Evolutionary conservation across 2,329 filamentous ascomycete species (phyloP).

Genomic region (Paecilomyces niveus): DNA sequence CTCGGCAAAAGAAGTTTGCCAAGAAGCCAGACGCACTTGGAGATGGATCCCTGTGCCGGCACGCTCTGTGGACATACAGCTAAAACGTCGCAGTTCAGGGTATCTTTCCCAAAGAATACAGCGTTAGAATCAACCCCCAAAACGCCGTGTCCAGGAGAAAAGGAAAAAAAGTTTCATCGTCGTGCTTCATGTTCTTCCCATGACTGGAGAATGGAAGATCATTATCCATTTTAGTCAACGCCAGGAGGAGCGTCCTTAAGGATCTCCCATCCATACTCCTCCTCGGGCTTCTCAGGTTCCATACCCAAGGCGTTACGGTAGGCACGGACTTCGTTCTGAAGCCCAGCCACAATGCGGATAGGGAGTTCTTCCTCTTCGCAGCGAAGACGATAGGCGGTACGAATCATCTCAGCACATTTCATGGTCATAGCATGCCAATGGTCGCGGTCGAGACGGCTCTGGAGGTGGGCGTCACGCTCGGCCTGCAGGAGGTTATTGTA

Average conservation of each 20-base stretch:
- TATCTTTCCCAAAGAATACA: constrained; percentile 16
- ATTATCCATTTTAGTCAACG: constrained; percentile 16
- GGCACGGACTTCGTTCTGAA: constrained; percentile 44
- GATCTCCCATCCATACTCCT: constrained; percentile 44
- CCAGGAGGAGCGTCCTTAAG: constrained; percentile 36
- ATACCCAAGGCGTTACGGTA: constrained; percentile 41
- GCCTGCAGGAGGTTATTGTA: constrained; percentile 45
- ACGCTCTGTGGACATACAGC: background rate
- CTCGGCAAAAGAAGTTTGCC: background rate
- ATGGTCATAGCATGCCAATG: constrained; percentile 43
- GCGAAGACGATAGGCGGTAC: constrained; percentile 40
- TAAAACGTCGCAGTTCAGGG: constrained; percentile 10
- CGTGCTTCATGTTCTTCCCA: constrained; percentile 11
- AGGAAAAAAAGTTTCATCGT: constrained; percentile 4
- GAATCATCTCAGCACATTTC: constrained; percentile 43
- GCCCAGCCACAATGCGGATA: constrained; percentile 36
- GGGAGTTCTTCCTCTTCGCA: constrained; percentile 42
- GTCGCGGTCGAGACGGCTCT: constrained; percentile 43
- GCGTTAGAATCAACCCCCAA: constrained; percentile 11
- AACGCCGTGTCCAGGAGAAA: constrained; percentile 11
- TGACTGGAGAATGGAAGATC: background rate
- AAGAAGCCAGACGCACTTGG: background rate
- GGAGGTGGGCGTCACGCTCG: constrained; percentile 43
- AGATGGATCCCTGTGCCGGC: background rate
- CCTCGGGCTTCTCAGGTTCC: constrained; percentile 41